Base-by-base conservation (phyloP, 2,329 filamentous ascomycete genomes). In the Ascochyta pisi region DNA sequence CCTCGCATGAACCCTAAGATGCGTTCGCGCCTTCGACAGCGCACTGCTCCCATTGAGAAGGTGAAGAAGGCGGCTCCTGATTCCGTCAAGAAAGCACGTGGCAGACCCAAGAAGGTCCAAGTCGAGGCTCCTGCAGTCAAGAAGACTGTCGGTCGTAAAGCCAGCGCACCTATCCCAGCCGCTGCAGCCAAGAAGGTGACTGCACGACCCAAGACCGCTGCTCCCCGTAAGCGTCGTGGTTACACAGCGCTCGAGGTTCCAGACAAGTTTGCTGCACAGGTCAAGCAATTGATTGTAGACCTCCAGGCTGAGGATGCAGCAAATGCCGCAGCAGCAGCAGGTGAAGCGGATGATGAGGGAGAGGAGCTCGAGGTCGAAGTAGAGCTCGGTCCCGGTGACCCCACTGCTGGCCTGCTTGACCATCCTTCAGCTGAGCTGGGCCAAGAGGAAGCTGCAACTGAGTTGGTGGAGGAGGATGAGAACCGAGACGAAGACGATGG, bases 241-340 rank as follows among this genome's bases (percentile, higher is more conserved):
- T 64, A 64, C 48, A 68, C 67, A 1, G 31, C 56, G 1, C 37
- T 70, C n/a, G 66, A 72, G n/a, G 59, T 73, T 8, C 65, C 66
- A 1, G 66, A 72, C 43, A 67, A 60, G 46, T 67, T 63, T 39
- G 61, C 38, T 3, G 53, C 61, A 6, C 61, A 62, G n/a, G 38
- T 69, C 2, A 33, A 60, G 34, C 61, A 61, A 16, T 54, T 56
- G 22, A 50, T 68, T 3, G 39, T 57, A 13, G 52, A 62, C 0
- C 58, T 67, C 8, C 50, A 59, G 12, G 60, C 52, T 33, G 60
- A 43, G 10, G 60, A 54, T 33, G 56, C 35, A 15, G 51, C 53
- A 9, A 46, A 49, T 15, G 38, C 51, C 23, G 46, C 55, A 22
- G 50, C 57, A 1, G 38, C 50, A 3, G 54, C 41, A 12, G 54